Conservation (phyloP, 1,139 yeast genomes). For the Pichia inconspicua region DNA sequence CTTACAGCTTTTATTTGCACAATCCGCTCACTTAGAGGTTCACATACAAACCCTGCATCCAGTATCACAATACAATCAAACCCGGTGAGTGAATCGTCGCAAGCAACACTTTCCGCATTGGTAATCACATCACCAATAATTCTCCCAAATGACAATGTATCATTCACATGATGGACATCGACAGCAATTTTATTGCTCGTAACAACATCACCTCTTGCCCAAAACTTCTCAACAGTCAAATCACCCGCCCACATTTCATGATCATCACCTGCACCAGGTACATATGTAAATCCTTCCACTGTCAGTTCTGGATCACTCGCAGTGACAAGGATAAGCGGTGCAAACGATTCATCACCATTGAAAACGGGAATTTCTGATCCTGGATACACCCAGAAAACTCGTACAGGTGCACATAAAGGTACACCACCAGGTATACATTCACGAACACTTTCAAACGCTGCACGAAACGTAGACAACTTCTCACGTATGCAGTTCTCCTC, state of each 20-base stretch:
- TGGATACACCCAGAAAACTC: slow-evolving; percentile 72
- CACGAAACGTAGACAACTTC: slow-evolving; percentile 32
- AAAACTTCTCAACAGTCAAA: slow-evolving; percentile 48
- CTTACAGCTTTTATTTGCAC: background rate
- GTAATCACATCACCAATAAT: slow-evolving; percentile 6
- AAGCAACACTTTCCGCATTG: background rate
- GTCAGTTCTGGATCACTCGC: slow-evolving; percentile 62
- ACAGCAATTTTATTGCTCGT: background rate
- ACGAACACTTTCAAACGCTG: background rate
- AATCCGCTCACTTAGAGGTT: background rate
- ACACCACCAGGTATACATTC: background rate
- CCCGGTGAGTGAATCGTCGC: background rate
- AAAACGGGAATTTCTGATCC: slow-evolving; percentile 26
- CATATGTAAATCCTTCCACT: slow-evolving; percentile 47
- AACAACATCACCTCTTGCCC: slow-evolving; percentile 34
- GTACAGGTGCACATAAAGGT: slow-evolving; percentile 23
- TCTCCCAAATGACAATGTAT: slow-evolving; percentile 13
- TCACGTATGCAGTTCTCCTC: slow-evolving; percentile 49
- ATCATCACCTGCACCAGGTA: slow-evolving; percentile 92
- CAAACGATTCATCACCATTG: slow-evolving; percentile 18
- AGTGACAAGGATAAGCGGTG: slow-evolving; percentile 49
- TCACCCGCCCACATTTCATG: slow-evolving; percentile 77
- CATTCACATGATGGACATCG: slow-evolving; percentile 3
- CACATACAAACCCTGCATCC: slow-evolving; percentile 9
- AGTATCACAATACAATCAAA: slow-evolving; percentile 16